phyloP scores from a whole-genome alignment of 192 early-diverging fungal species.

The Hyaloraphidium curvatum region DNA sequence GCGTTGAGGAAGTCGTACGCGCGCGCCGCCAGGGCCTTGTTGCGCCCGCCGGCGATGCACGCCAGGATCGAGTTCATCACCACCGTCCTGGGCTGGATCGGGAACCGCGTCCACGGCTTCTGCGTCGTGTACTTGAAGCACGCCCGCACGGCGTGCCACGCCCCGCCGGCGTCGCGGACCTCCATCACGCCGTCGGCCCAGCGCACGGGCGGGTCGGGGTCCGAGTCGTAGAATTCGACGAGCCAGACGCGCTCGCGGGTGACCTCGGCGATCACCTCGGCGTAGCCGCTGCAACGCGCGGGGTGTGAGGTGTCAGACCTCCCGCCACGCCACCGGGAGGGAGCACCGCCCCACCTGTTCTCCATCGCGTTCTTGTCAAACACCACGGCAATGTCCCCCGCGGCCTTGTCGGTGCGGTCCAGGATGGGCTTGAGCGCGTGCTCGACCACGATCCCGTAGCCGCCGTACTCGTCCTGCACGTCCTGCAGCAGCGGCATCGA shows the following conservation, averaged over 20 bases:
- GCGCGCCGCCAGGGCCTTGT: constrained; percentile 76
- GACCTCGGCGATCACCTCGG: constrained; percentile 54
- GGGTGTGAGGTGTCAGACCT: too few species aligned
- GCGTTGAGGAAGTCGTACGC: constrained; percentile 75
- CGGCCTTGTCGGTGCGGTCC: constrained; percentile 26
- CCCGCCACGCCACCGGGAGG: too few species aligned
- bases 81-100: constrained; percentile 50
- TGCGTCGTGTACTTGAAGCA: constrained; percentile 79
- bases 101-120: constrained; percentile 74
- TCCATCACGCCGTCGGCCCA: constrained; percentile 57
- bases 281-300: constrained; percentile 67
- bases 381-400: constrained; percentile 65
- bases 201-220: constrained; percentile 52
- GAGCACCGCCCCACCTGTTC: too few species aligned
- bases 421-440: constrained; percentile 56
- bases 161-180: constrained; percentile 38
- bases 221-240: constrained; percentile 49
- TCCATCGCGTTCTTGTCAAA: constrained; percentile 83
- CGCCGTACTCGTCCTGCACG: constrained; percentile 46
- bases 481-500: constrained; percentile 72
- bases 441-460: constrained; percentile 63
- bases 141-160: constrained; percentile 67
- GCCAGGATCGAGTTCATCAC: constrained; percentile 66
- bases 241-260: constrained; percentile 58
- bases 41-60: constrained; percentile 69